Evolutionary conservation across 257 asterid genomes (phyloP).

Genomic region (Paraleonurus japonicus): DNA sequence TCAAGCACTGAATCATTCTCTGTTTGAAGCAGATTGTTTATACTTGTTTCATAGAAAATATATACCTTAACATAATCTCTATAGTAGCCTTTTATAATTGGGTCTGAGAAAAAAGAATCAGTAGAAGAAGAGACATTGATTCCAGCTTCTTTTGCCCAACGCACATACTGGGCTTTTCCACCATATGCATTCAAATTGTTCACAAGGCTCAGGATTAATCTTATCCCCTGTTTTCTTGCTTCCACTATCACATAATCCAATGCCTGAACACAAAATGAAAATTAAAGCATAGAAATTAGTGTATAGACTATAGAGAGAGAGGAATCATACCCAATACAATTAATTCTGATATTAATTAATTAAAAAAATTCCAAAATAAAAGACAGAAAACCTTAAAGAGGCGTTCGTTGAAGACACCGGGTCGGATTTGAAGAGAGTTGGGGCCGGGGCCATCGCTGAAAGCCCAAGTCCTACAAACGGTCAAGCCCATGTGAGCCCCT

Average conservation of each 20-base stretch:
- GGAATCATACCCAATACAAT: background rate
- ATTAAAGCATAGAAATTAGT: too few species aligned
- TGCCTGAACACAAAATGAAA: conserved; percentile 33
- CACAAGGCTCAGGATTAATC: conserved; percentile 54
- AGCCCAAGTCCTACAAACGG: conserved; percentile 64
- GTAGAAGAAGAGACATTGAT: conserved; percentile 29
- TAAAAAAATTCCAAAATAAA: background rate
- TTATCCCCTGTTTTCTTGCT: conserved; percentile 48
- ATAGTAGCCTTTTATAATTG: conserved; percentile 37
- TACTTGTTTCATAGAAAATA: too few species aligned
- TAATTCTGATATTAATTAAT: too few species aligned
- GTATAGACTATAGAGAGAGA: too few species aligned
- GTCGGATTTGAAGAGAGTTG: conserved; percentile 43
- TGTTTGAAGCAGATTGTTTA: too few species aligned
- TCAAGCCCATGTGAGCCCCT: conserved; percentile 52
- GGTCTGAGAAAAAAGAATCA: conserved; percentile 50
- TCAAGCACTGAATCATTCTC: too few species aligned
- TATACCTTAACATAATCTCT: conserved; percentile 49
- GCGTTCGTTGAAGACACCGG: conserved; percentile 44
- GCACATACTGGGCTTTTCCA: conserved; percentile 56
- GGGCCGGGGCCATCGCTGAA: conserved; percentile 53
- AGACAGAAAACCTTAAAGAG: conserved; percentile 39
- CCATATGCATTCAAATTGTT: conserved; percentile 58
- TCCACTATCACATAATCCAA: conserved; percentile 55
- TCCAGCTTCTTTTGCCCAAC: conserved; percentile 59